Base-by-base conservation (phyloP, 2,329 filamentous ascomycete genomes). In the Metarhizium guizhouense region DNA sequence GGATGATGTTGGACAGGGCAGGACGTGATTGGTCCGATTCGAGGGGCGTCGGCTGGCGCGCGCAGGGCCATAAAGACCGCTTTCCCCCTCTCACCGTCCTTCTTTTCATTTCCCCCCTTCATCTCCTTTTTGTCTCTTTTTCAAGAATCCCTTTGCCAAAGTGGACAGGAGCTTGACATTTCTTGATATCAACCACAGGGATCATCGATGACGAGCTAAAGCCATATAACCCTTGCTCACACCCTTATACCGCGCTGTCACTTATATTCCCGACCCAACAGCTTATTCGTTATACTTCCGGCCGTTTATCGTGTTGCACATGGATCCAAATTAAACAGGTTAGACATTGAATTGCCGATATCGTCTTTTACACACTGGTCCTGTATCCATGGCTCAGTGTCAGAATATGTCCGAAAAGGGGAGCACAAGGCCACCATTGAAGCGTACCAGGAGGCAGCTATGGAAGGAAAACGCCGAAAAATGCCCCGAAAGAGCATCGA, bases 51-150 rank as follows among this genome's bases (percentile, higher is more conserved):
- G 10, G 10, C 7, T 49, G 42, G 20, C 18, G 32, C 18, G 32
- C 18, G 43, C n/a, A 10, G 10, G 30, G 34, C 34, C 51, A 56
- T 53, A 56, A 53, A 56, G 54, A 20, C 20, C 43, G 36, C 51
- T 48, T 16, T 6, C 43, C 16, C 52, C 54, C 51, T 51, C 25
- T 40, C 10, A 29, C 54, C 34, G 43, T 56, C 25, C 45, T 42
- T 25, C 40, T 50, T 43, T 51, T 34, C 54, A n/a, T 16, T 52
- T 20, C 43, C 42, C 49, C 13, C 42, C 25, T 48, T 13, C 45
- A 48, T 29, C 25, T 16, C 14, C 10, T 10, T 30, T 48, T 48
- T 14, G 2, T 14, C 11, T 6, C 30, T 48, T 16, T 4, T 20
- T 30, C 5, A 48, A 13, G 13, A 30, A 20, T 16, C 20, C 20